Evolutionary conservation across 768 basidiomycete species (phyloP).

Genomic region (Postia placenta): DNA sequence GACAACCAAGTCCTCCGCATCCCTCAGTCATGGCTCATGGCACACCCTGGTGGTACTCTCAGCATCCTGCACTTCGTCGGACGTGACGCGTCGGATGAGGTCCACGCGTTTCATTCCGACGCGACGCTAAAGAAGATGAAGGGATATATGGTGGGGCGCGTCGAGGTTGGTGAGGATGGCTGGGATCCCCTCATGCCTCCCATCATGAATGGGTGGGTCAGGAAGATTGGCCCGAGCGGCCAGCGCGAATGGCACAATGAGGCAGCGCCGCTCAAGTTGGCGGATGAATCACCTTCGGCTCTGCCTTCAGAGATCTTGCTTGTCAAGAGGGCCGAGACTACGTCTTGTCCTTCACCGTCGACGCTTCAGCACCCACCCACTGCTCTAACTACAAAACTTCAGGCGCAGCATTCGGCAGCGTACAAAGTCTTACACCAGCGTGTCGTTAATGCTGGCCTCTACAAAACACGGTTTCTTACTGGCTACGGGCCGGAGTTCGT

Average conservation of each 20-base stretch:
- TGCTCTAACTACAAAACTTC: constrained; percentile 46
- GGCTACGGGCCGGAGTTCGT: constrained; percentile 87
- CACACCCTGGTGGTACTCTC: constrained; percentile 87
- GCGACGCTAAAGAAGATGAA: constrained; percentile 49
- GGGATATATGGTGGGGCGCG: constrained; percentile 63
- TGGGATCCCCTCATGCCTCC: constrained; percentile 87
- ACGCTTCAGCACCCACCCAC: constrained; percentile 50
- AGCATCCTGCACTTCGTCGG: constrained; percentile 93
- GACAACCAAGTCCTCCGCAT: constrained; percentile 57
- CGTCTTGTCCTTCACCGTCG: constrained; percentile 34
- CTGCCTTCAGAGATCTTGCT: constrained; percentile 56
- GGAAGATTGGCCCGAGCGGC: constrained; percentile 41
- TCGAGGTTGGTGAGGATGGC: constrained; percentile 41
- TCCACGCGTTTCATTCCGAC: constrained; percentile 82
- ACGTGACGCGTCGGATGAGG: constrained; percentile 91
- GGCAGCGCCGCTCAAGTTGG: constrained; percentile 38
- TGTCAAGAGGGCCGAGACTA: constrained; percentile 34
- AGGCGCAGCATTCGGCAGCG: constrained; percentile 65
- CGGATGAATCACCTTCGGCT: constrained; percentile 14
- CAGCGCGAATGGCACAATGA: constrained; percentile 55
- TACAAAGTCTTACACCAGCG: constrained; percentile 76
- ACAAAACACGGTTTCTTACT: constrained; percentile 72
- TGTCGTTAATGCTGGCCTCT: constrained; percentile 75
- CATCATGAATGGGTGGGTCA: constrained; percentile 78
- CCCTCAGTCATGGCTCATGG: constrained; percentile 68